Conservation (phyloP, 1,139 yeast species). For the Hansenula sp. region DNA sequence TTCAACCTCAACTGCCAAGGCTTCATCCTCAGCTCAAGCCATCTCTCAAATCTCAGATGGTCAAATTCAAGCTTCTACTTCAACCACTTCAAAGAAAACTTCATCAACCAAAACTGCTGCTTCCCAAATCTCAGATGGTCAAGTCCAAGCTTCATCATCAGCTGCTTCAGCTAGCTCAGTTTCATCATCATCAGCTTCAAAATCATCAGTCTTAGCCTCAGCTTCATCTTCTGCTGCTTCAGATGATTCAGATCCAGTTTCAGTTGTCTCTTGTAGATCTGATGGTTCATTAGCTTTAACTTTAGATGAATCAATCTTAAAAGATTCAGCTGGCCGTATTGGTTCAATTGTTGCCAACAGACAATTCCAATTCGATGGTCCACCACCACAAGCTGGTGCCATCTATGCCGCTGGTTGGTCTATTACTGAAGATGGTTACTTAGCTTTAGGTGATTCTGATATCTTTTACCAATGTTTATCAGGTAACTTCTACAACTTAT, state of each 20-base stretch:
- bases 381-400: slow-evolving; percentile 87
- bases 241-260: slow-evolving; percentile 25
- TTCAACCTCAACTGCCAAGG: slow-evolving; percentile 34
- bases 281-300: slow-evolving; percentile 49
- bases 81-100: slow-evolving; percentile 27
- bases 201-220: slow-evolving; percentile 4
- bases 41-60: slow-evolving; percentile 42
- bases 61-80: slow-evolving; percentile 37
- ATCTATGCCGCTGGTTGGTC: slow-evolving; percentile 85
- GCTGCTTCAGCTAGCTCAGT: slow-evolving; percentile 3
- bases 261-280: slow-evolving; percentile 41
- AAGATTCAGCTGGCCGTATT: slow-evolving; percentile 61
- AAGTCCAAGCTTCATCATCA: slow-evolving; percentile 13
- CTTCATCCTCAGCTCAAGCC: slow-evolving; percentile 29
- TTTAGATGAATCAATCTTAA: slow-evolving; percentile 47
- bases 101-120: slow-evolving; percentile 32
- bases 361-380: slow-evolving; percentile 86
- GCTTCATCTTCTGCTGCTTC: slow-evolving; percentile 5
- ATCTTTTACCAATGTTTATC: slow-evolving; percentile 73
- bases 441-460: slow-evolving; percentile 61
- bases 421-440: slow-evolving; percentile 54
- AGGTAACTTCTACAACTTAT: slow-evolving; percentile 77
- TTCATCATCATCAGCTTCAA: slow-evolving; percentile 1
- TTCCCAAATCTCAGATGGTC: slow-evolving; percentile 9
- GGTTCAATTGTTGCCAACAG: slow-evolving; percentile 81